These are phyloP conservation scores for Linnemannia exigua DNA, from an alignment of 192 early-diverging fungal species.

Conservation along the genomic window DNA sequence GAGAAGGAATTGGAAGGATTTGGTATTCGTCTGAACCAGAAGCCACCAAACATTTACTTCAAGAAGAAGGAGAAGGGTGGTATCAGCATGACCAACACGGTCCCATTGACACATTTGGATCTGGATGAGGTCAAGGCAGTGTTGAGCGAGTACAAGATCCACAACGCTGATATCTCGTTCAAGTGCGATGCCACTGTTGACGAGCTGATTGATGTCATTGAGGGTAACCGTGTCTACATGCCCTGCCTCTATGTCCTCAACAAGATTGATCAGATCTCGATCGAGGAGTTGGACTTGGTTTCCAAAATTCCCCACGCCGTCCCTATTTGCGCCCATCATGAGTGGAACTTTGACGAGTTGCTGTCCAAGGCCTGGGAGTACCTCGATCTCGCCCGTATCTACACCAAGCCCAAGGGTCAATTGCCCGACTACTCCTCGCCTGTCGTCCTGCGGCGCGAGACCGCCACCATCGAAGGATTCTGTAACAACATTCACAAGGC, in stretches of 20 bases:
- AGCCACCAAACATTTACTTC: conserved; percentile 95
- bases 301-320: conserved; percentile 98
- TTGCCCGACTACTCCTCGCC: conserved; percentile 96
- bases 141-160: conserved; percentile 94
- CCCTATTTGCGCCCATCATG: conserved; percentile 83
- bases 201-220: conserved; percentile 98
- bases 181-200: conserved; percentile 95
- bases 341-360: conserved; percentile 99
- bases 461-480: conserved; percentile 86
- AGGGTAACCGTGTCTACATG: conserved; percentile 96
- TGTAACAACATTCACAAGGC: conserved; percentile 97
- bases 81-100: conserved; percentile 95
- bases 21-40: conserved; percentile 97
- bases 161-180: conserved; percentile 96
- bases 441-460: conserved; percentile 86
- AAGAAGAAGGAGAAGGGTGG: conserved; percentile 99
- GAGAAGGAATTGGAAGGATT: conserved; percentile 98
- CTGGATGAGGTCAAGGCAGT: conserved; percentile 94
- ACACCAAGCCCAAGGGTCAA: conserved; percentile 94
- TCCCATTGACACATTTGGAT: conserved; percentile 89
- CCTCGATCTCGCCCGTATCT: conserved; percentile 58
- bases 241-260: conserved; percentile 97
- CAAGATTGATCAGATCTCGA: conserved; percentile 98
- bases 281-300: conserved; percentile 95
- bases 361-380: conserved; percentile 86